Conservation (phyloP, 768 basidiomycete species). For the Hygrophorus pudorinus region DNA sequence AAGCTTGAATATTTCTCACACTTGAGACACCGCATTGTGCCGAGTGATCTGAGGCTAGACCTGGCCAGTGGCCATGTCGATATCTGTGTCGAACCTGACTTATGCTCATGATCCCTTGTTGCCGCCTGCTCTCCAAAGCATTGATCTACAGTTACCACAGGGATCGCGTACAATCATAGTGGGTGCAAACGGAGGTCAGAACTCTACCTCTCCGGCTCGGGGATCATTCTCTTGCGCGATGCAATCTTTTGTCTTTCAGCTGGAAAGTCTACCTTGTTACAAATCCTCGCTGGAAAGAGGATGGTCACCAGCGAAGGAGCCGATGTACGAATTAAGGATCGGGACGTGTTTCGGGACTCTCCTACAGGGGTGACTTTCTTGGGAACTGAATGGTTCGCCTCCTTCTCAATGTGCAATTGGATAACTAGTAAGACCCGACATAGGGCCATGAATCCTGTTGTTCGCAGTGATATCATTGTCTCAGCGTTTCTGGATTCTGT, state of each 20-base stretch:
- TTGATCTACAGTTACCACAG: constrained; percentile 54
- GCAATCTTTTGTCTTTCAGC: constrained; percentile 28
- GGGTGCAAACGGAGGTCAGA: constrained; percentile 88
- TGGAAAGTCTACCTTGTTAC: constrained; percentile 93
- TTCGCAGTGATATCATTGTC: constrained; percentile 85
- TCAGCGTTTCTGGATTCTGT: constrained; percentile 95
- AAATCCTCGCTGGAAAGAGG: constrained; percentile 88
- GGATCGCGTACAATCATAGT: constrained; percentile 82
- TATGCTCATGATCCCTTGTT: constrained; percentile 39
- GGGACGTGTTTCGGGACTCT: constrained; percentile 84
- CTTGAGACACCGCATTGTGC: neutral
- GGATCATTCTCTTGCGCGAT: neutral
- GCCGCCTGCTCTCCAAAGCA: constrained; percentile 48
- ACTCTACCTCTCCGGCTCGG: constrained; percentile 1
- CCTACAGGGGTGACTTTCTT: constrained; percentile 78
- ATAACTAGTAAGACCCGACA: neutral
- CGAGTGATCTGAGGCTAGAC: neutral
- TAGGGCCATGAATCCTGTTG: constrained; percentile 96
- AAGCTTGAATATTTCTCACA: neutral
- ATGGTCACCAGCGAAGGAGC: constrained; percentile 47
- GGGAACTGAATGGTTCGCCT: constrained; percentile 82
- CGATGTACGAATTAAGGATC: constrained; percentile 61
- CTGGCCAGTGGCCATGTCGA: constrained; percentile 19
- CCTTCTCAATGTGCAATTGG: neutral
- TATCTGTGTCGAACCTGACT: constrained; percentile 43